These are phyloP conservation scores for Pichia sp. DNA, from an alignment of 1,139 yeast species.

Conservation along the genomic window DNA sequence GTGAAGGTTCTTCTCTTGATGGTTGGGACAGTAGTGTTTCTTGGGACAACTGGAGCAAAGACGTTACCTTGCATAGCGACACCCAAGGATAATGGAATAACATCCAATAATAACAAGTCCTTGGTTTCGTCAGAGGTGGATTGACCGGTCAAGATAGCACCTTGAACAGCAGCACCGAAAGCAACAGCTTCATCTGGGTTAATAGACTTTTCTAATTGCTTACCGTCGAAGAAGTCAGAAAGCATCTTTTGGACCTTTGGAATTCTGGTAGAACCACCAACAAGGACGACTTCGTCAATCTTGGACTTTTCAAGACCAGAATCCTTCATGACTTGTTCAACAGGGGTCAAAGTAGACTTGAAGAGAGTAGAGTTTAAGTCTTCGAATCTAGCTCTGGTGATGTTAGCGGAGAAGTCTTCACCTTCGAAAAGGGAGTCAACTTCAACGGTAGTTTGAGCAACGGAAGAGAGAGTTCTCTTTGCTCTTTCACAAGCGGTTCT, in stretches of 20 bases:
- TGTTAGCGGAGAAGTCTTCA: slow-evolving; percentile 71
- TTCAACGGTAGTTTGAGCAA: slow-evolving; percentile 81
- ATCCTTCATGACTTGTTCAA: slow-evolving; percentile 80
- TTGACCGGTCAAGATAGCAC: slow-evolving; percentile 98
- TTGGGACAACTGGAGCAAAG: slow-evolving; percentile 98
- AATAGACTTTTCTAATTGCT: slow-evolving; percentile 88
- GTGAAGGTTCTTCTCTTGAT: slow-evolving; percentile 99
- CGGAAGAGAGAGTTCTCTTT: slow-evolving; percentile 82
- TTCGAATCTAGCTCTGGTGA: slow-evolving; percentile 90
- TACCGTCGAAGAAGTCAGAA: slow-evolving; percentile 83
- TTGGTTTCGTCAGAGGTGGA: slow-evolving; percentile 89
- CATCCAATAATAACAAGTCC: slow-evolving; percentile 96
- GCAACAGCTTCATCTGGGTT: slow-evolving; percentile 99
- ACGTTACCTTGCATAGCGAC: slow-evolving; percentile 99
- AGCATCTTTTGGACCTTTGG: slow-evolving; percentile 88
- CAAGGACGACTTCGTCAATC: slow-evolving; percentile 81
- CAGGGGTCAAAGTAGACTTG: slow-evolving; percentile 83
- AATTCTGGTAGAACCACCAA: slow-evolving; percentile 93
- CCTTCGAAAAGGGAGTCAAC: slow-evolving; percentile 78
- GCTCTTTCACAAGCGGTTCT: slow-evolving; percentile 93
- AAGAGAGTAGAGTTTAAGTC: slow-evolving; percentile 77
- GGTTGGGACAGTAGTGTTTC: slow-evolving; percentile 99
- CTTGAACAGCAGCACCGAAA: slow-evolving; percentile 99
- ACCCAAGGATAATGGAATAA: slow-evolving; percentile 98
- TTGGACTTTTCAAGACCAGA: slow-evolving; percentile 69